phyloP scores from a whole-genome alignment of 352 stramenopile species.

The Pythium aristosporum region DNA sequence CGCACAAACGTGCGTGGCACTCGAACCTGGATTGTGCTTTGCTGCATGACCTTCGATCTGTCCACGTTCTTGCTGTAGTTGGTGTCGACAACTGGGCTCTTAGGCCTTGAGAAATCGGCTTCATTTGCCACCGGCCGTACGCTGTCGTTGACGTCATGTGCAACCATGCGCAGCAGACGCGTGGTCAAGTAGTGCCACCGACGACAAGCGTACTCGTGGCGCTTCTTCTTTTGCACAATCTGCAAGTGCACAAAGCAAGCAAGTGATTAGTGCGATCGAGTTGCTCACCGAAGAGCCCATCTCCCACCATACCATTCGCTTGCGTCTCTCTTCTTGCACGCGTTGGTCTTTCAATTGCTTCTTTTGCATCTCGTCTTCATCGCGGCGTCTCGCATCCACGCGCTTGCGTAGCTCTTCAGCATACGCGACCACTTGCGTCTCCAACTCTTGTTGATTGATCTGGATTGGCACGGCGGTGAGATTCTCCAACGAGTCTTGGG shows the following conservation, averaged over 20 bases:
- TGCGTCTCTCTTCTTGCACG: slow-evolving; percentile 39
- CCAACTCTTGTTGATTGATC: slow-evolving; percentile 38
- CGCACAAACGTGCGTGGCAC: slow-evolving; percentile 30
- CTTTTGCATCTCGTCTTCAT: slow-evolving; percentile 35
- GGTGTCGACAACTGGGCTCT: background rate
- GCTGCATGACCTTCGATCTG: slow-evolving; percentile 3
- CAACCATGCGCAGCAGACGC: slow-evolving; percentile 26
- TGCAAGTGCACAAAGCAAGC: background rate
- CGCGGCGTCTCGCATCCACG: slow-evolving; percentile 32
- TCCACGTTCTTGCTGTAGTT: background rate
- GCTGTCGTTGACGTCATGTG: slow-evolving; percentile 14
- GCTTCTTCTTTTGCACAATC: slow-evolving; percentile 35
- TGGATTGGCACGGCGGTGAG: slow-evolving; percentile 18
- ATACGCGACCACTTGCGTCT: slow-evolving; percentile 43
- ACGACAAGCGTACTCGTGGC: slow-evolving; percentile 33
- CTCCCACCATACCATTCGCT: slow-evolving; percentile 26
- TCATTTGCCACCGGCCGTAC: background rate
- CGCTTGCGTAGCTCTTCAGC: slow-evolving; percentile 35
- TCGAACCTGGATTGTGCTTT: slow-evolving; percentile 10
- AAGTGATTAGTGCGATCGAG: background rate
- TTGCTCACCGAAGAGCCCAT: no score
- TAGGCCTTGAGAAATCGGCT: no score
- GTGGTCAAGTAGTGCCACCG: slow-evolving; percentile 41
- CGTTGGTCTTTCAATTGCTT: slow-evolving; percentile 42
- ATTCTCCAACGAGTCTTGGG: slow-evolving; percentile 21